Conservation (phyloP, 1,139 yeast species). For the Groenewaldozyma sp. region DNA sequence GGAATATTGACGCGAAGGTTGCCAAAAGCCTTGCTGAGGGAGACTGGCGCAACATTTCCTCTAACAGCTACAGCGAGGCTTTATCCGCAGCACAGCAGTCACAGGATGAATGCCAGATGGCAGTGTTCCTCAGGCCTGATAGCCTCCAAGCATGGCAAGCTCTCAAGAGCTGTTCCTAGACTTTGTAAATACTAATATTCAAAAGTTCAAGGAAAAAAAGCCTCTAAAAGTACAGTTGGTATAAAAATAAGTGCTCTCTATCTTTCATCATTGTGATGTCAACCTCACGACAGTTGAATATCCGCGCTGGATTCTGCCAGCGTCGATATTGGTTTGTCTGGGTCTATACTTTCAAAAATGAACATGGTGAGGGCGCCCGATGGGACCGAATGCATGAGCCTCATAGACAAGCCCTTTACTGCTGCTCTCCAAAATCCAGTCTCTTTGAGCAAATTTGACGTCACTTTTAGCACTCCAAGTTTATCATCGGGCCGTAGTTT, state of each 20-base stretch:
- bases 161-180: constrained; percentile 4
- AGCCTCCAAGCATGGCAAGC: constrained; percentile 16
- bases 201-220: neutral
- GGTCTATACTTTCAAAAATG: constrained; percentile 33
- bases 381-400: constrained; percentile 33
- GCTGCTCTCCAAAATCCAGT: constrained; percentile 32
- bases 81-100: constrained; percentile 32
- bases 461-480: constrained; percentile 28
- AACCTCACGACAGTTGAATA: neutral
- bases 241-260: too few species aligned
- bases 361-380: constrained; percentile 34
- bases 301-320: constrained; percentile 2
- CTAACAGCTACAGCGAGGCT: constrained; percentile 44
- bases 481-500: constrained; percentile 33
- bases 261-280: too few species aligned
- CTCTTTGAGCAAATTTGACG: constrained; percentile 30
- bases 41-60: constrained; percentile 30
- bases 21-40: constrained; percentile 44
- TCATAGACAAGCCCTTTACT: constrained; percentile 31
- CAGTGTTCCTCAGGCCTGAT: constrained; percentile 21
- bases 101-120: constrained; percentile 16
- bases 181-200: too few species aligned
- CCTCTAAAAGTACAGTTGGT: neutral
- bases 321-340: constrained; percentile 20
- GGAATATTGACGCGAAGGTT: constrained; percentile 41